Evolutionary conservation across 257 asterid species (phyloP), one percentile per base, ranked within the genome.

Genomic region (Capsicum chinense): DNA sequence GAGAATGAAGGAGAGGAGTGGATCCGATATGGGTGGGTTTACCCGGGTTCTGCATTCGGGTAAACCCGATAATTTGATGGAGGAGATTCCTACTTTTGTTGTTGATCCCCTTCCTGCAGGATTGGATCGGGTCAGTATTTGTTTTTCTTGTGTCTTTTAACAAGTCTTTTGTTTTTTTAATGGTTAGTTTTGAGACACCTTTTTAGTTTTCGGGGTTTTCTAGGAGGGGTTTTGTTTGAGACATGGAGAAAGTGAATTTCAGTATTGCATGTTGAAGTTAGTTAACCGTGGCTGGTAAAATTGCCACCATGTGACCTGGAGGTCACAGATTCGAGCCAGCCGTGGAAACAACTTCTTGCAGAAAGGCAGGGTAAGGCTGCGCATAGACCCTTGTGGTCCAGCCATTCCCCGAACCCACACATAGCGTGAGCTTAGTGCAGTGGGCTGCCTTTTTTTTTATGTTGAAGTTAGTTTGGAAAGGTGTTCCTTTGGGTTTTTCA

Each of bases 1-100:
- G 93, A 92, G 88, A 87, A 90, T 92, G 93, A 94, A 80, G 79
- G 95, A 92, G 73, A 19, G 85, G 87, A 91, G 92, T 50, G 95
- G 97, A 88, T 94, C 99, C 12, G 99, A 92, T 83, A 96, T 96
- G 99, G 98, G 99, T 39, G 98, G 97, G 54, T 94, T 96, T 85
- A 96, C 98, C 21, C 89, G 99, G 88, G 92, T 96, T 82, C 87
- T 96, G 89, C 99, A 96, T 88, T 94, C 98, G 0, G 99, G 99
- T 21, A 90, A 87, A 17, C 86, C 98, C 50, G 99, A 96, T 87
- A 91, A 90, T 87, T 87, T 96, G 91, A 96, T 96, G 99, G 94
- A 92, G 50, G 98, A 96, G 89, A 96, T 96, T 56, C 99, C 99
- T 7, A 93, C 98, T 56, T 82, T 92, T 67, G 88, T 94, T 83